Base-by-base conservation (phyloP, 192 early-diverging fungal species). In the Rhizoclosmatium sp. region DNA sequence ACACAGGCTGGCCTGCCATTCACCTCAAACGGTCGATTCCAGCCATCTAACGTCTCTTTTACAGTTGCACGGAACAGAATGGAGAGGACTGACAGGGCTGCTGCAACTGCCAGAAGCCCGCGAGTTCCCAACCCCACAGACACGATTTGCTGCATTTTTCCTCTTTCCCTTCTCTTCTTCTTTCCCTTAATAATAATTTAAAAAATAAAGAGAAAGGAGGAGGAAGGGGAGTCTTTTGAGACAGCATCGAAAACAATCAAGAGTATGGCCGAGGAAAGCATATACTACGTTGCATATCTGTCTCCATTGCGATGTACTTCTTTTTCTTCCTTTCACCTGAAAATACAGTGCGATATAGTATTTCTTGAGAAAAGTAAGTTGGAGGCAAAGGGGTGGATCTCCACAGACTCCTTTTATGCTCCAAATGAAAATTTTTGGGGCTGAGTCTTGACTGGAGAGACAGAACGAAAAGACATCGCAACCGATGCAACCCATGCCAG, bases 21-120 rank as follows among this genome's bases (percentile, higher is more conserved):
- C 16, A 76, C 75, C 75, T 76, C 75, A 51, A 76, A 76, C 16
- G 75, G 75, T 16, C 75, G 9, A 64, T 67, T 66, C 75, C 75
- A 76, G n/a, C 75, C 75, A 46, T 46, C 59, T 3, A 2, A 47
- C 19, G 46, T 40, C 2, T 67, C 62, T 54, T 47, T 39, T 3
- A 76, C 21, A 14, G 39, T n/a, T 7, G 49, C 23, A 12, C 48
- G 49, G 46, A 31, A 2, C 19, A 76, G 14, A 2, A 84, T 60
- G 41, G 69, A 82, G 4, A 65, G 59, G 21, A 85, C 1, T 3
- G 83, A 85, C 40, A 79, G 31, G 16, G 4, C 67, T 9, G 79
- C 65, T 4, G 69, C 64, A 4, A 82, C 45, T 0, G 73, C 68
- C 23, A 85, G 59, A 21, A 42, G 19, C 41, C 40, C 60, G 16